phyloP scores from a whole-genome alignment of 2,329 filamentous ascomycete genomes.

The Diaporthe citrichinensis region DNA sequence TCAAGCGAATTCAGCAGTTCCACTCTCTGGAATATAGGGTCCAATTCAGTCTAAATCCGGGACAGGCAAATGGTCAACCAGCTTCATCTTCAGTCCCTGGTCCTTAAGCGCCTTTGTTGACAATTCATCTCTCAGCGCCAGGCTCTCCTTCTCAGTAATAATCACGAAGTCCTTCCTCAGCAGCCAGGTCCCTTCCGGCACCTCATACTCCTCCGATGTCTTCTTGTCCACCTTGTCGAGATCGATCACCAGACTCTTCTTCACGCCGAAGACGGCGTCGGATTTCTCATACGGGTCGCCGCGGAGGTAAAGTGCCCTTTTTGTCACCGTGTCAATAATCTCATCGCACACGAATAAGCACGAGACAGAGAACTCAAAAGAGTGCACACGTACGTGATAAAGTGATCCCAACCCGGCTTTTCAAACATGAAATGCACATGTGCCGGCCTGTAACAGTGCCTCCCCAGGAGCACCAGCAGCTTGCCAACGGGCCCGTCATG shows the following conservation, averaged over 20 bases:
- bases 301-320: constrained; percentile 81
- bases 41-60: constrained; percentile 70
- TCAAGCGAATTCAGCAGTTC: not conserved
- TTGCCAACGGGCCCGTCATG: constrained; percentile 87
- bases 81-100: constrained; percentile 77
- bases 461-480: constrained; percentile 73
- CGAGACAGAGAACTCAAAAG: not conserved
- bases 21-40: not conserved
- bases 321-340: constrained; percentile 26
- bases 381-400: constrained; percentile 80
- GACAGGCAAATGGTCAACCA: constrained; percentile 82
- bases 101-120: constrained; percentile 77
- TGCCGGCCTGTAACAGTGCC: constrained; percentile 83
- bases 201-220: constrained; percentile 72
- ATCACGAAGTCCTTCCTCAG: constrained; percentile 84
- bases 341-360: not conserved
- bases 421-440: constrained; percentile 94
- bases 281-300: constrained; percentile 86
- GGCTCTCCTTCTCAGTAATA: constrained; percentile 78
- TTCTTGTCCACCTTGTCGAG: constrained; percentile 64
- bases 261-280: constrained; percentile 90
- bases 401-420: constrained; percentile 81
- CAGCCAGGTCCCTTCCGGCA: constrained; percentile 74
- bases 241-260: constrained; percentile 82
- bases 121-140: constrained; percentile 72